Percentiles rank a stretch among this genome's conserved stretches.
Conservation (phyloP, 495 filamentous ascomycete species). For the Penicillium ucsense region DNA sequence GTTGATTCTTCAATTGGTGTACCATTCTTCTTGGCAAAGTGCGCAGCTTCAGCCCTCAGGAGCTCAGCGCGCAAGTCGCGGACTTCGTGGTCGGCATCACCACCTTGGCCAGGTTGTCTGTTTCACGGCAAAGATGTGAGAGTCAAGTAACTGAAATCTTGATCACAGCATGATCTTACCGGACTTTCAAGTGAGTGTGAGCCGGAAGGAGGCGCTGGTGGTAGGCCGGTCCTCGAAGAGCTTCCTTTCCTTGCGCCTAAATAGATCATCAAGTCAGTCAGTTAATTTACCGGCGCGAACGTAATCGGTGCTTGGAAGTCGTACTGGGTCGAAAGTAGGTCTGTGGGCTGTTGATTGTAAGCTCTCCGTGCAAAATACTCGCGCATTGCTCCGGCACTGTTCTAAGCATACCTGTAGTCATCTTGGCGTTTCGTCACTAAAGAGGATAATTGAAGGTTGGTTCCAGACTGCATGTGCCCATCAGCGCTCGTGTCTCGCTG, state of each 20-base stretch:
- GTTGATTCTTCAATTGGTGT: slow-evolving; percentile 33
- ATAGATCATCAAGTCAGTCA: slow-evolving; percentile 1
- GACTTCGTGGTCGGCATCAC: slow-evolving; percentile 58
- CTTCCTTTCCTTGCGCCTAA: slow-evolving; percentile 89
- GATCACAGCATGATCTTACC: slow-evolving; percentile 33
- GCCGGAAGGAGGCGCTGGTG: slow-evolving; percentile 93
- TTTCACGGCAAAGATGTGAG: too few species aligned
- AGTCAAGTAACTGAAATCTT: background rate
- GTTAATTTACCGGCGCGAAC: too few species aligned
- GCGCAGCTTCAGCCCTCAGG: slow-evolving; percentile 73
- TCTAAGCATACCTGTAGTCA: slow-evolving; percentile 53
- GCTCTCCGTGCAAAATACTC: background rate
- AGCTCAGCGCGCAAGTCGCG: slow-evolving; percentile 90
- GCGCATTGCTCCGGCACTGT: background rate
- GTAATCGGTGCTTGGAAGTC: slow-evolving; percentile 5
- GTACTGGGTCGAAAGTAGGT: slow-evolving; percentile 88
- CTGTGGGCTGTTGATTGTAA: slow-evolving; percentile 50
- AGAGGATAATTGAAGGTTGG: background rate
- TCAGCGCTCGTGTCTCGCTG: background rate
- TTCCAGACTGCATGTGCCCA: background rate
- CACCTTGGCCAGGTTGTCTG: slow-evolving; percentile 81
- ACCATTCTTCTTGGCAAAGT: slow-evolving; percentile 77
- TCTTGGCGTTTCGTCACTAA: slow-evolving; percentile 21
- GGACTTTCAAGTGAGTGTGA: slow-evolving; percentile 80
- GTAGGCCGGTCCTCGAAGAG: slow-evolving; percentile 86